phyloP scores from a whole-genome alignment of 352 stramenopile genomes.

The Pythium aquatile region DNA sequence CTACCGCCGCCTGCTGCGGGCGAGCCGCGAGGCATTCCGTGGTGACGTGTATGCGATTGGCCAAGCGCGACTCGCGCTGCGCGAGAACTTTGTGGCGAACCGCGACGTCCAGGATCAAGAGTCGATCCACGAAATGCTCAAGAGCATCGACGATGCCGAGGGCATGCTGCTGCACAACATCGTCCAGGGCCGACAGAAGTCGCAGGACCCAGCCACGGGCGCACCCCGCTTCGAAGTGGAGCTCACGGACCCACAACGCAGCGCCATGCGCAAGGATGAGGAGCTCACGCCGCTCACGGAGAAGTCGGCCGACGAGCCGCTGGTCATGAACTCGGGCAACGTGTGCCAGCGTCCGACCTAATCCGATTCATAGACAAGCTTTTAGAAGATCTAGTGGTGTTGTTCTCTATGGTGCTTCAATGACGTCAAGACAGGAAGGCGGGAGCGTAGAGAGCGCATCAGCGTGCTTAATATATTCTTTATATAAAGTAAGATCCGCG shows the following conservation, averaged over 20 bases:
- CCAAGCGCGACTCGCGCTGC: slow-evolving; percentile 57
- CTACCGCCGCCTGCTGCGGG: slow-evolving; percentile 73
- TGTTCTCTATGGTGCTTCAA: too few species aligned
- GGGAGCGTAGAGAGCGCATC: too few species aligned
- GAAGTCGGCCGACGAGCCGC: slow-evolving; percentile 62
- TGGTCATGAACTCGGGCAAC: slow-evolving; percentile 84
- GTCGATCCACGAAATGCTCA: slow-evolving; percentile 56
- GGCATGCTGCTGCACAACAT: slow-evolving; percentile 86
- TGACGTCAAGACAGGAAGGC: neutral
- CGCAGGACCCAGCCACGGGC: slow-evolving; percentile 25
- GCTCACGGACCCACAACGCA: slow-evolving; percentile 77
- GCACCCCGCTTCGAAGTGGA: slow-evolving; percentile 65
- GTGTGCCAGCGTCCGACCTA: slow-evolving; percentile 59
- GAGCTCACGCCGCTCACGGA: slow-evolving; percentile 77
- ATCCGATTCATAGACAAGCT: neutral
- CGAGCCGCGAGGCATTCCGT: slow-evolving; percentile 72
- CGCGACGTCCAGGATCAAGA: slow-evolving; percentile 51
- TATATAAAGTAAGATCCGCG: neutral
- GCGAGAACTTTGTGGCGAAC: slow-evolving; percentile 71
- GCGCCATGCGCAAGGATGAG: slow-evolving; percentile 80
- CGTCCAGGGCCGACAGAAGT: slow-evolving; percentile 69
- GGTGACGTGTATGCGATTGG: slow-evolving; percentile 60
- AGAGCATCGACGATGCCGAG: slow-evolving; percentile 79
- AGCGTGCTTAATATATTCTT: neutral
- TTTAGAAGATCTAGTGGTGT: neutral